Base-by-base conservation (phyloP, 768 basidiomycete species). In the Leccinum ochraceum region DNA sequence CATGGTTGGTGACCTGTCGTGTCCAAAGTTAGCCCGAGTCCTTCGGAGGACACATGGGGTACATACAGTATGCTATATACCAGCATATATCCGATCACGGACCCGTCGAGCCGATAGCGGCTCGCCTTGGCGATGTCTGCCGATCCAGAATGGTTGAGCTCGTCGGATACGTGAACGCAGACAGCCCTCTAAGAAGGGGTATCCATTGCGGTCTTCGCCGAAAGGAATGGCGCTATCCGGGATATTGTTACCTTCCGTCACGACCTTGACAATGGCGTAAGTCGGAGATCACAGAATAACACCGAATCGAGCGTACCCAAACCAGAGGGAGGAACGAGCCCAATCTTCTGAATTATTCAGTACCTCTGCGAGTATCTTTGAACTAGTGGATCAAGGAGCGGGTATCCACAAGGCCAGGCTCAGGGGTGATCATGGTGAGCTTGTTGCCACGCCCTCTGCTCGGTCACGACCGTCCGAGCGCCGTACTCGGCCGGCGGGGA, bases 91-190 rank as follows among this genome's bases (percentile, higher is more conserved):
- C 69, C 66, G 24, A 78, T 69, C 4, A 67, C 63, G 1, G 74
- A 77, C 17, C 76, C 77, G 26, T 66, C 4, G n/a, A 67, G 67
- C 32, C 75, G 73, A 30, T 64, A 34, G 32, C 32, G 57, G 5
- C 71, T 67, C 55, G 75, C 74, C 62, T 73, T 77, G 6, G 77
- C 76, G 10, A 78, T 63, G 37, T 77, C 77, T 77, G 34, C 6
- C 22, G 17, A 58, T 34, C 44, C 37, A 53, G 22, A 34, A 14
- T 16, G 37, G 36, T 28, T 22, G 32, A 62, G 56, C 14, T 30
- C 32, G 6, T 37, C 4, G 28, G 28, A 8, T 1, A 26, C 13
- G 4, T 3, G 6, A 44, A 20, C n/a, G 44, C 6, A 24, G 3
- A 24, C 28, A 42, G 16, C 73, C 73, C 59, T 74, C 73, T 30